Base-by-base conservation (phyloP, 306 rosid genomes). In the Echinosophora koreensis region DNA sequence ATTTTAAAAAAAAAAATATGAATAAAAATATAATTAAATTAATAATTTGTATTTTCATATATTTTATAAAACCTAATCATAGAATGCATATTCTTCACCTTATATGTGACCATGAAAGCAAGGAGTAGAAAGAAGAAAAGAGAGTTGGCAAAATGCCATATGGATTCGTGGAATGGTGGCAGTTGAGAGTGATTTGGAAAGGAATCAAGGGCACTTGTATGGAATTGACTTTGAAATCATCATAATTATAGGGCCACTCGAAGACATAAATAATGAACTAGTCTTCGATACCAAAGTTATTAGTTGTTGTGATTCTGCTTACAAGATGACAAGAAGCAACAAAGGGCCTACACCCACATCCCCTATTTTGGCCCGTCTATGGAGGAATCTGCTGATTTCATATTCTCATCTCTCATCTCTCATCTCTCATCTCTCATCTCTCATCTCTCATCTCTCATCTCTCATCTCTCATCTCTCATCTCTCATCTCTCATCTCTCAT, bases 381-480 rank as follows among this genome's bases (percentile, higher is more conserved):
- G 73, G 87, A 80, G 96, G 93, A 84, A 87, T 85, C 77, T 85
- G 86, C 86, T 79, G 85, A 91, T 83, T 87, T 87, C 91, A 91
- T 49, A 50, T 56, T 56, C 50, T 69, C 3, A 16, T 44, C 59
- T 57, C 47, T 8, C 37, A 30, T 9, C 16, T 18, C 12, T n/a
- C n/a, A n/a, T n/a, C n/a, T n/a, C n/a, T n/a, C n/a, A n/a, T n/a
- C n/a, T n/a, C n/a, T n/a, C n/a, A n/a, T n/a, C n/a, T n/a, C n/a
- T n/a, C n/a, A n/a, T n/a, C n/a, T n/a, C n/a, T n/a, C n/a, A n/a
- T n/a, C n/a, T n/a, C n/a, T n/a, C n/a, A n/a, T n/a, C n/a, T n/a
- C n/a, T n/a, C n/a, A n/a, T n/a, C n/a, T n/a, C n/a, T n/a, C n/a
- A n/a, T n/a, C n/a, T n/a, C n/a, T n/a, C n/a, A n/a, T n/a, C n/a